Evolutionary conservation across 345 rosid genomes (phyloP).

Genomic region (Lumnitzera racemosa): DNA sequence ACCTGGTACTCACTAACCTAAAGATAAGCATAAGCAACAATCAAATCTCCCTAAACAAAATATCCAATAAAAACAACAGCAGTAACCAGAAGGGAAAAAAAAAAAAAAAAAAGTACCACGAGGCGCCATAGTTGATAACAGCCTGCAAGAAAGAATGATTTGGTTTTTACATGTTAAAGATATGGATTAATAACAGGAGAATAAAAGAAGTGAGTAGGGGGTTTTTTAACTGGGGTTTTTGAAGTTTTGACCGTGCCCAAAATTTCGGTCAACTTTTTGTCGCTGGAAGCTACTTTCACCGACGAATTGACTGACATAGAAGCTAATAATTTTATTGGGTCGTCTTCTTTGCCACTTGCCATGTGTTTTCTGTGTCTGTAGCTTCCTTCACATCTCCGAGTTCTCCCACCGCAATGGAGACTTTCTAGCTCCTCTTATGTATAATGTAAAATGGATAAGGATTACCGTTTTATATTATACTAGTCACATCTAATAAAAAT

Average conservation of each 20-base stretch:
- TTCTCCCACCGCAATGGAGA: too few relatives aligned
- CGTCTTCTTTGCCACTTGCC: not conserved
- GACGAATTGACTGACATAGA: constrained; percentile 20
- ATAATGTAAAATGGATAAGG: too few relatives aligned
- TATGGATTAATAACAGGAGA: not conserved
- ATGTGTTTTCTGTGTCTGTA: not conserved
- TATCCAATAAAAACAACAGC: too few relatives aligned
- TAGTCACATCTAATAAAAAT: too few relatives aligned
- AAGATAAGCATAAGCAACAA: too few relatives aligned
- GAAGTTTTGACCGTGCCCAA: constrained; percentile 43
- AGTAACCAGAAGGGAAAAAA: not conserved
- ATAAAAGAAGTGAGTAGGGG: not conserved
- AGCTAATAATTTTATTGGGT: not conserved
- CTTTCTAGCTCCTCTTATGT: too few relatives aligned
- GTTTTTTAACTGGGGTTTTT: constrained; percentile 28
- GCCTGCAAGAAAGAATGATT: constrained; percentile 25
- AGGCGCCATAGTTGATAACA: constrained; percentile 57
- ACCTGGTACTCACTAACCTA: constrained; percentile 13
- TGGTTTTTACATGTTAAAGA: not conserved
- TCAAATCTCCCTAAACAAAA: too few relatives aligned
- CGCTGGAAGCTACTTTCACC: constrained; percentile 40
- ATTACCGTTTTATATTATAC: too few relatives aligned
- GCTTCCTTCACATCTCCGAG: too few relatives aligned
- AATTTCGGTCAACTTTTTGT: constrained; percentile 31
- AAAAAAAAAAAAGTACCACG: constrained; percentile 28